phyloP scores from a whole-genome alignment of 2,329 filamentous ascomycete species.

The Epichloe coenophiala region DNA sequence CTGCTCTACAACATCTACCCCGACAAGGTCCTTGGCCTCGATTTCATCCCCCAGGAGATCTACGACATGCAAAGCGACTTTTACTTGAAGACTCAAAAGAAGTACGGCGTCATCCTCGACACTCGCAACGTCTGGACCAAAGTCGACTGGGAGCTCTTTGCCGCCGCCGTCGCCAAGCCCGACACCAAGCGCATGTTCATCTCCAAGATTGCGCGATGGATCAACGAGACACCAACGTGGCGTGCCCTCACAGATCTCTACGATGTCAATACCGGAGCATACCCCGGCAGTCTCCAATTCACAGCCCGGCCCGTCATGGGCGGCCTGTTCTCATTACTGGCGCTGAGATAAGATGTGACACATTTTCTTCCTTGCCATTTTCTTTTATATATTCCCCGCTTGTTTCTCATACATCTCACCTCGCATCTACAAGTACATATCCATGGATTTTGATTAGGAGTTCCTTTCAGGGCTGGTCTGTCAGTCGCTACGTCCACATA shows the following conservation, averaged over 20 bases:
- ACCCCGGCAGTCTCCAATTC: conserved; percentile 52
- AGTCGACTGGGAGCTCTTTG: conserved; percentile 77
- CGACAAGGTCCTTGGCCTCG: conserved; percentile 63
- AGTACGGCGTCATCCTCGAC: conserved; percentile 74
- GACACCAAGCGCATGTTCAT: conserved; percentile 53
- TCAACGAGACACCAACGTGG: conserved; percentile 59
- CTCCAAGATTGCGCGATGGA: conserved; percentile 55
- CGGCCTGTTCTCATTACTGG: conserved; percentile 67
- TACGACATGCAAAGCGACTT: conserved; percentile 68
- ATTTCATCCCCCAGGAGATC: conserved; percentile 55
- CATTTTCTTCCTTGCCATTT: neutral
- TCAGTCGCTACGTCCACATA: neutral
- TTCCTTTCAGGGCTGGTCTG: neutral
- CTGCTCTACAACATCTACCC: conserved; percentile 70
- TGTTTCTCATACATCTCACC: neutral
- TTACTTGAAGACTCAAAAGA: conserved; percentile 58
- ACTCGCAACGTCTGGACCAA: conserved; percentile 73
- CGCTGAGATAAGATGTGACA: conserved; percentile 26
- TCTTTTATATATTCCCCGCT: no score
- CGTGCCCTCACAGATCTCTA: conserved; percentile 66
- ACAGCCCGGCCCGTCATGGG: conserved; percentile 69
- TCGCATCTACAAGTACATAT: neutral
- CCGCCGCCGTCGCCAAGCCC: conserved; percentile 56
- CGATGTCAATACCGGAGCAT: conserved; percentile 56
- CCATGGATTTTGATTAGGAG: neutral